Percentiles rank a stretch among this genome's conserved stretches.
Conservation (phyloP, 164 flowering plant species). For the Sextonia rubra region DNA sequence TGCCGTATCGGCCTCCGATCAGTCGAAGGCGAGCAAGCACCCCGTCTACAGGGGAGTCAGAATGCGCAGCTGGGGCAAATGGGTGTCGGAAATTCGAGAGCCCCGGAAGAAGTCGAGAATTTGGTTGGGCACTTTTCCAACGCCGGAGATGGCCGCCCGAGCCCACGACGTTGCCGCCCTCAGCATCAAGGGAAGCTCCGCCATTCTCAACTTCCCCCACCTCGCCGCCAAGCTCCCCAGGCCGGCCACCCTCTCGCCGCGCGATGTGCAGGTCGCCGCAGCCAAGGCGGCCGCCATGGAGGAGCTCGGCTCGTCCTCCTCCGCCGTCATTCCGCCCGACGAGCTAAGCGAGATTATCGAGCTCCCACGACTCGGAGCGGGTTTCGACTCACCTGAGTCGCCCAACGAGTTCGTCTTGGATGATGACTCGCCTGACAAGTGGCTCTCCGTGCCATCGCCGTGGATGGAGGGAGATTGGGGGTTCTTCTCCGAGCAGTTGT, state of each 20-base stretch:
- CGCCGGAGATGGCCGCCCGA: conserved; percentile 85
- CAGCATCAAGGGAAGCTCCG: conserved; percentile 62
- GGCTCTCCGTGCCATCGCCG: conserved; percentile 29
- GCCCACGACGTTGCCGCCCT: conserved; percentile 85
- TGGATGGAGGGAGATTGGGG: conserved; percentile 31
- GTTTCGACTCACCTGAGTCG: conserved; percentile 23
- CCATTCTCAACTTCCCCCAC: conserved; percentile 71
- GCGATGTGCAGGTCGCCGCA: conserved; percentile 73
- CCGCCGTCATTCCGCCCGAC: conserved; percentile 23
- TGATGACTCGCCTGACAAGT: conserved; percentile 28
- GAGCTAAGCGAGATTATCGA: conserved; percentile 64
- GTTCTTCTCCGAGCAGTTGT: conserved; percentile 13
- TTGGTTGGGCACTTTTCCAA: conserved; percentile 82
- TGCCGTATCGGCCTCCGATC: conserved; percentile 3
- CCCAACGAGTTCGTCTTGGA: conserved; percentile 27
- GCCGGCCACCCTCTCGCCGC: conserved; percentile 47
- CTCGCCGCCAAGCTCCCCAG: conserved; percentile 54
- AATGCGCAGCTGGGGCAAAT: conserved; percentile 85
- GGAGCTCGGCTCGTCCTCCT: conserved; percentile 17
- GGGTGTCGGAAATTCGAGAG: conserved; percentile 91
- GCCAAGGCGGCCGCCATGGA: conserved; percentile 73
- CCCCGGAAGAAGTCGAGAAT: conserved; percentile 83
- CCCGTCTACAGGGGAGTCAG: conserved; percentile 75
- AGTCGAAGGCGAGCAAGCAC: conserved; percentile 35
- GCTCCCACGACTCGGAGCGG: conserved; percentile 41